Base-by-base conservation (phyloP, 2,329 filamentous ascomycete species). In the Diaporthe capsici region DNA sequence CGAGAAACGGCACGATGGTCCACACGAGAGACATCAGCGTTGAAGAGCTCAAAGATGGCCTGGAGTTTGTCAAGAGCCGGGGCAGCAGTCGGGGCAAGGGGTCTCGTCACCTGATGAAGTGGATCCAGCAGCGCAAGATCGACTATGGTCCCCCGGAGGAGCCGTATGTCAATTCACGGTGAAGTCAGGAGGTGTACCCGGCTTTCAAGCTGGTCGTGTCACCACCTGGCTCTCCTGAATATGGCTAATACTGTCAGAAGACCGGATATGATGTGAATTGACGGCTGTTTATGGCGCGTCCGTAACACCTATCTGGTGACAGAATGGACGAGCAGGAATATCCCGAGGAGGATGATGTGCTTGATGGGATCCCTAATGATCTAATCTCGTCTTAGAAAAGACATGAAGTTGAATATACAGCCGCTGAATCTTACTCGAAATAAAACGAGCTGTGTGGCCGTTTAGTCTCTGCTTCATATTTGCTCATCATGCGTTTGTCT, bases 1-100 rank as follows among this genome's bases (percentile, higher is more conserved):
- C 49, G 6, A 42, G 42, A n/a, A n/a, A 57, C 10, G 71, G 71
- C 8, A 17, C 4, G 17, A 55, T 73, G 71, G 47, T 73, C 47
- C 58, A 73, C 47, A 65, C 71, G 10, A 65, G 71, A 20, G 71
- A 73, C 7, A 65, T 73, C 7, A 9, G 55, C 28, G 7, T 15
- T 6, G 58, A 55, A 8, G 71, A 73, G 51, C n/a, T 73, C 37
- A 65, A 13, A 13, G 13, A n/a, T 9, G 71, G 71, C 0, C 71
- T 73, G 17, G 28, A 20, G 3, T 73, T 73, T 9, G 58, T 55
- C 3, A 65, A 42, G 58, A 57, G 49, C 8, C 37, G 47, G 20
- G 71, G 71, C 1, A 65, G 60, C 20, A 49, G 47, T 49, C 60
- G 71, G 9, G 71, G 71, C 3, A 55, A 65, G 37, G 71, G 71